These are phyloP conservation scores for Aspergillus awamori DNA, from an alignment of 2,329 filamentous ascomycete genomes.

Conservation along the genomic window DNA sequence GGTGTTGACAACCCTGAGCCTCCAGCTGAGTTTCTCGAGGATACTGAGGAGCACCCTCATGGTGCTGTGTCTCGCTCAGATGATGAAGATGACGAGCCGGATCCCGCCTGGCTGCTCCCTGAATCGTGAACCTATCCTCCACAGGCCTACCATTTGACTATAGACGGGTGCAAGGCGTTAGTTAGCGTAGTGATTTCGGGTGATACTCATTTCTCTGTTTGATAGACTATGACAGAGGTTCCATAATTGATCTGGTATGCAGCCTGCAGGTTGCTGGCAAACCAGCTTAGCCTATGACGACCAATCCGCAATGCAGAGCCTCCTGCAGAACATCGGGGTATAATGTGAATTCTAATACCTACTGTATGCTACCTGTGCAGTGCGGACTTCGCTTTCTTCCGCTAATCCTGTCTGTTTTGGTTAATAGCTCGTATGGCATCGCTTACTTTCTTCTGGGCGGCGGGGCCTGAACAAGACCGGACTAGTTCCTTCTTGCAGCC, in stretches of 20 bases:
- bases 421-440: not conserved
- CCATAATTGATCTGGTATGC: not conserved
- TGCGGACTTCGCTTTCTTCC: not conserved
- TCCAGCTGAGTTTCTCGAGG: slow-evolving; percentile 41
- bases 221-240: not conserved
- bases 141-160: not conserved
- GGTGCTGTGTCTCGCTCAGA: slow-evolving; percentile 34
- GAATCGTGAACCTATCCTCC: slow-evolving; percentile 14
- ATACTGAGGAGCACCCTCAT: slow-evolving; percentile 27
- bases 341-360: no score
- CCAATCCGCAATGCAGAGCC: no score
- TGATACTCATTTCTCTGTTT: not conserved
- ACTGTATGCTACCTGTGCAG: no score
- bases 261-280: not conserved
- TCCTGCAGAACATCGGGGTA: no score
- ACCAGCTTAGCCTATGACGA: no score
- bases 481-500: not conserved
- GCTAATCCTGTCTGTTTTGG: not conserved
- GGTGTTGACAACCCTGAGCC: slow-evolving; percentile 38
- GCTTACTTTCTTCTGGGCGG: not conserved
- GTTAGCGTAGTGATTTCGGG: not conserved
- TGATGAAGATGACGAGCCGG: slow-evolving; percentile 47
- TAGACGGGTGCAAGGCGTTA: not conserved
- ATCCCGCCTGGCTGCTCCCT: slow-evolving; percentile 48
- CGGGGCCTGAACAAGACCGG: not conserved